Evolutionary conservation across 2,329 filamentous ascomycete species (phyloP).

Genomic region (Zalaria sp.): DNA sequence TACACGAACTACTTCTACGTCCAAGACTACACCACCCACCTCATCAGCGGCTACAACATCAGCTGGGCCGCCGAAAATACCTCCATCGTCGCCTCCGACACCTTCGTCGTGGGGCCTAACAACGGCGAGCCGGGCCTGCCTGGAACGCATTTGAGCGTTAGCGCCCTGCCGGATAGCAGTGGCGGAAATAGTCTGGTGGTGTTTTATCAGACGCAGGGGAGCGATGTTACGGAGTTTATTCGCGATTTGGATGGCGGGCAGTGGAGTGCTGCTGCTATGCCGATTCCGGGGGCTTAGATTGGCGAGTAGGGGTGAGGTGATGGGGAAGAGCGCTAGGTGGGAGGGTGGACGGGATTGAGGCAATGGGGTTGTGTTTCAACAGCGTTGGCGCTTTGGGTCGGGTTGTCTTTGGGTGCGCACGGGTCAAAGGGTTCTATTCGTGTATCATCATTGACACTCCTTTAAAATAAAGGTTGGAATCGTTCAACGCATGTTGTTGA

Average conservation of each 20-base stretch:
- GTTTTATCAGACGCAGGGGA: constrained; percentile 17
- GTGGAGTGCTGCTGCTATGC: constrained; percentile 11
- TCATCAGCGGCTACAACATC: constrained; percentile 25
- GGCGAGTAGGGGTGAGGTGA: too few species aligned
- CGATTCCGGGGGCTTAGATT: constrained; percentile 1
- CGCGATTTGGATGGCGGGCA: constrained; percentile 16
- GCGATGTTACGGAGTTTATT: constrained; percentile 14
- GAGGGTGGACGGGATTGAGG: too few species aligned
- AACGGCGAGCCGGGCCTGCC: constrained; percentile 19
- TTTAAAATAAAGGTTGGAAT: too few species aligned
- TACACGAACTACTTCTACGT: constrained; percentile 30
- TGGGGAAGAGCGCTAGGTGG: too few species aligned
- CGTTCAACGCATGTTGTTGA: too few species aligned
- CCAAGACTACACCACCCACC: constrained; percentile 19
- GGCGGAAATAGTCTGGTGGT: constrained; percentile 17
- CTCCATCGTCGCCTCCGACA: constrained; percentile 13
- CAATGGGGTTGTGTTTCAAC: too few species aligned
- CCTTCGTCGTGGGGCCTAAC: constrained; percentile 19
- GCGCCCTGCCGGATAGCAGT: constrained; percentile 17
- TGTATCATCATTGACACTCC: too few species aligned
- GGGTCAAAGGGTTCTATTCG: too few species aligned
- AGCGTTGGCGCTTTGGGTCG: too few species aligned
- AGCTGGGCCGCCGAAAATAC: constrained; percentile 25
- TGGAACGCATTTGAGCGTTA: constrained; percentile 26
- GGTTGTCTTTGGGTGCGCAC: too few species aligned